Base-by-base conservation (phyloP, 371 early-diverging fungal species). In the Spiromyces aspiralis region DNA sequence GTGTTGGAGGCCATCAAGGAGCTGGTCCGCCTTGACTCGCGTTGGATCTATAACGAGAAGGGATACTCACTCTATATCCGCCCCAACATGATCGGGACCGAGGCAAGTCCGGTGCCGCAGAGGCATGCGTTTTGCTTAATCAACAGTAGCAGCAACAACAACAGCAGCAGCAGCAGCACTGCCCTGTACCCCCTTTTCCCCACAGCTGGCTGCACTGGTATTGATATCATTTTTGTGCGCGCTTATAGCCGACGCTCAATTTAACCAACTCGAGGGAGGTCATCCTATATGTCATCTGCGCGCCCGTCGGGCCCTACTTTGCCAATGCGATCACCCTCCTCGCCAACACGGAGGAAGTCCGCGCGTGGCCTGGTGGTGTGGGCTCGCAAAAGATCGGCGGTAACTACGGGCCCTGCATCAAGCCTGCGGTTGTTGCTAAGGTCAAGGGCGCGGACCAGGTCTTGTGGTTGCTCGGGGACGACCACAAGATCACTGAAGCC, bases 261-360 rank as follows among this genome's bases (percentile, higher is more conserved):
- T 10, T 35, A 16, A 35, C 35, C 16, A 35, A 16, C 35, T 35
- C 35, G 6, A 16, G 35, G 10, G 35, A 35, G 48, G 86, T 92
- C 25, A 70, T 84, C 56, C 64, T 95, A 50, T 95, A 90, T 55
- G 84, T 88, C 27, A 95, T 95, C 64, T 80, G 80, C 52, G 87
- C 84, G 35, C 95, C 97, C n/a, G 92, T 91, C 13, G 97, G 97
- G 12, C 97, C 94, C 20, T 96, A 96, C 68, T 96, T 90, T 74
- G 83, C 80, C 52, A 67, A 59, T 0, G 90, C 94, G 42, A 87
- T 93, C 45, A 77, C 75, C 45, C 73, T 96, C 54, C 76, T 73
- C 55, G 92, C 95, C 3, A 87, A 90, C 35, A 73, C 81, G 28
- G 74, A 84, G 44, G 83, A 80, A 59, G 86, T 86, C 22, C 83